These are phyloP conservation scores for Aspergillus egyptiacus DNA, from an alignment of 495 filamentous ascomycete genomes.

Conservation along the genomic window DNA sequence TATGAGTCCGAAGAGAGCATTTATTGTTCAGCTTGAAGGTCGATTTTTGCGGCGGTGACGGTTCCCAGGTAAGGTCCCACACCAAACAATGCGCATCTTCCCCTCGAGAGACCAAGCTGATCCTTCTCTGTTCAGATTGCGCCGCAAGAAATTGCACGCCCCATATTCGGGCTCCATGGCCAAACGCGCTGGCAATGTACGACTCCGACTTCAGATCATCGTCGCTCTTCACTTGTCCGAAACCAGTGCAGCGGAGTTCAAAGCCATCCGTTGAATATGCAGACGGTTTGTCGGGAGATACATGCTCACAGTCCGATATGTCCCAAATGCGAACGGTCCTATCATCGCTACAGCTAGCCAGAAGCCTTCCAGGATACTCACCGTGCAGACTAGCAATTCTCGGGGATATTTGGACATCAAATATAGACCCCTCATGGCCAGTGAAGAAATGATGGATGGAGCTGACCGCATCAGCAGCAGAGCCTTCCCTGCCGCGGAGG, in stretches of 20 bases:
- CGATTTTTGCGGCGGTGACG: slow-evolving; percentile 10
- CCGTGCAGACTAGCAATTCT: slow-evolving; percentile 36
- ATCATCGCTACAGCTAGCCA: slow-evolving; percentile 95
- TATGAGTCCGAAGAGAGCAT: slow-evolving; percentile 55
- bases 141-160: slow-evolving; percentile 57
- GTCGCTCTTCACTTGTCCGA: slow-evolving; percentile 22
- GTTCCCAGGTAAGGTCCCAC: slow-evolving; percentile 54
- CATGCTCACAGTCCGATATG: slow-evolving; percentile 48
- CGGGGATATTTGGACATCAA: slow-evolving; percentile 74
- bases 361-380: slow-evolving; percentile 44
- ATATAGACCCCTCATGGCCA: slow-evolving; percentile 92
- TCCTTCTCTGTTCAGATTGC: slow-evolving; percentile 15
- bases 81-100: slow-evolving; percentile 69
- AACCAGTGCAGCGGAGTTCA: slow-evolving; percentile 40
- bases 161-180: slow-evolving; percentile 88
- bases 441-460: slow-evolving; percentile 65
- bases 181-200: slow-evolving; percentile 64
- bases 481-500: slow-evolving; percentile 14
- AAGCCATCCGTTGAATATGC: slow-evolving; percentile 41
- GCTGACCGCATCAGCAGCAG: slow-evolving; percentile 15
- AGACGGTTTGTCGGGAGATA: slow-evolving; percentile 27
- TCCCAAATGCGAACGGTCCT: slow-evolving; percentile 88
- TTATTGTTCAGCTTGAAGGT: slow-evolving; percentile 44
- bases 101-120: slow-evolving; percentile 63
- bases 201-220: slow-evolving; percentile 28